phyloP scores from a whole-genome alignment of 2,329 filamentous ascomycete species.

The Alternaria infectoria region DNA sequence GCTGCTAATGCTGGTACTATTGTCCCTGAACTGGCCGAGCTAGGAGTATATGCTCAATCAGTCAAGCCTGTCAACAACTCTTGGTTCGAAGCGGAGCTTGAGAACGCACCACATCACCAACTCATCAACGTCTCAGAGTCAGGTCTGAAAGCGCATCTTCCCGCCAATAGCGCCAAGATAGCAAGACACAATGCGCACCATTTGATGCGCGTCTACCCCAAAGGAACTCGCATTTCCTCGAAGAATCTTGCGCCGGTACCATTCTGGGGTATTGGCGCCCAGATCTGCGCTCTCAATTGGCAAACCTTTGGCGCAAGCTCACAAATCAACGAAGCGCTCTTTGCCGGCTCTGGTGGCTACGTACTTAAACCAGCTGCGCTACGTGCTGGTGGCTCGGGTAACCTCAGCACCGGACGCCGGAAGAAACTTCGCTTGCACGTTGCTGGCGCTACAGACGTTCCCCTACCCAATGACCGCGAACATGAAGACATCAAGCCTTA shows the following conservation, averaged over 20 bases:
- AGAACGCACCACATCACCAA: constrained; percentile 65
- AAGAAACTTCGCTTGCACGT: constrained; percentile 64
- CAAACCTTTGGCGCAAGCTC: constrained; percentile 70
- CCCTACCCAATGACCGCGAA: constrained; percentile 58
- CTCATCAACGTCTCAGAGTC: constrained; percentile 74
- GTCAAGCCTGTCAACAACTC: constrained; percentile 71
- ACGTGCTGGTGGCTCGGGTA: constrained; percentile 62
- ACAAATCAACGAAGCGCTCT: constrained; percentile 73
- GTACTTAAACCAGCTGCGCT: constrained; percentile 69
- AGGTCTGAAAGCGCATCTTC: constrained; percentile 61
- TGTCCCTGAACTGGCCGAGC: constrained; percentile 67
- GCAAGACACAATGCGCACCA: constrained; percentile 67
- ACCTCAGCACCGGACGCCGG: constrained; percentile 53
- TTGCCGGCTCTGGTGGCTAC: constrained; percentile 69
- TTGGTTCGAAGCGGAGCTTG: constrained; percentile 63
- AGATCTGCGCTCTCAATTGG: constrained; percentile 74
- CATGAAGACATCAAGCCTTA: constrained; percentile 65
- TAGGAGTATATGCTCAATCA: constrained; percentile 73
- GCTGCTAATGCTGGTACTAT: constrained; percentile 58
- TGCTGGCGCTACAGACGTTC: constrained; percentile 68
- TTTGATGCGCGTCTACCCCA: constrained; percentile 74
- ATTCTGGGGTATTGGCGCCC: constrained; percentile 71
- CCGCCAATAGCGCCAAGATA: constrained; percentile 57
- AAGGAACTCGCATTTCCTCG: constrained; percentile 71
- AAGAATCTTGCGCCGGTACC: constrained; percentile 67